A percentile compares a stretch with the other conserved stretches of the same genome.
Conservation (phyloP, 176 grass and related monocot genomes). For the Melocanna baccifera region DNA sequence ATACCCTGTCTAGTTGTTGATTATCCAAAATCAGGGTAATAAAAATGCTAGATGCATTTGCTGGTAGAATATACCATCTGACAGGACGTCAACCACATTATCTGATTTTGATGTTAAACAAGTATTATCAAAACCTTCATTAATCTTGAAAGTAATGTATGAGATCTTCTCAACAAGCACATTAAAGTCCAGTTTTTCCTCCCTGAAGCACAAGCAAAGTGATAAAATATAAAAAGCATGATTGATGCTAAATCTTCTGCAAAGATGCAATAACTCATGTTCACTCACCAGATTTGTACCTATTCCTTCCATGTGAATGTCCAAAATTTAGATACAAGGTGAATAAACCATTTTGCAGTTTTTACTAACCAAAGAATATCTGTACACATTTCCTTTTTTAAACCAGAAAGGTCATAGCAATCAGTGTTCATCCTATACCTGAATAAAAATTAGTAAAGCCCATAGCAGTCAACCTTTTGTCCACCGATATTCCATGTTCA, state of each 20-base stretch:
- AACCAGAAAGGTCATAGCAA: neutral
- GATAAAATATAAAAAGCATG: neutral
- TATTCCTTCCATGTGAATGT: conserved; percentile 7
- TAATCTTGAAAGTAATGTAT: neutral
- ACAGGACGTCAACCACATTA: conserved; percentile 2
- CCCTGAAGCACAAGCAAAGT: neutral
- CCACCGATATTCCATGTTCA: neutral
- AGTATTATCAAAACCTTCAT: neutral
- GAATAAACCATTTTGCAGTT: conserved; percentile 21
- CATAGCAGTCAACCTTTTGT: neutral
- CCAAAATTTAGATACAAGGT: conserved; percentile 3
- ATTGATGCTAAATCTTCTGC: neutral
- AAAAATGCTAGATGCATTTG: neutral
- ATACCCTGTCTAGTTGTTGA: neutral
- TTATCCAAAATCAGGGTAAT: neutral
- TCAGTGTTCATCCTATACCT: conserved; percentile 14
- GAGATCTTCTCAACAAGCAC: neutral
- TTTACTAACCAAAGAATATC: conserved; percentile 2
- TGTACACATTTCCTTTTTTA: neutral
- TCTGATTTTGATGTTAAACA: conserved; percentile 22
- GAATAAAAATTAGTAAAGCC: neutral
- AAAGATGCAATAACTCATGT: conserved; percentile 4
- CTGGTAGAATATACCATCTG: neutral
- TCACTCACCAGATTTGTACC: neutral
- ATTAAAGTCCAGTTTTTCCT: neutral